These are phyloP conservation scores for Ophiostoma quercus DNA, from an alignment of 2,329 filamentous ascomycete genomes.

Conservation along the genomic window DNA sequence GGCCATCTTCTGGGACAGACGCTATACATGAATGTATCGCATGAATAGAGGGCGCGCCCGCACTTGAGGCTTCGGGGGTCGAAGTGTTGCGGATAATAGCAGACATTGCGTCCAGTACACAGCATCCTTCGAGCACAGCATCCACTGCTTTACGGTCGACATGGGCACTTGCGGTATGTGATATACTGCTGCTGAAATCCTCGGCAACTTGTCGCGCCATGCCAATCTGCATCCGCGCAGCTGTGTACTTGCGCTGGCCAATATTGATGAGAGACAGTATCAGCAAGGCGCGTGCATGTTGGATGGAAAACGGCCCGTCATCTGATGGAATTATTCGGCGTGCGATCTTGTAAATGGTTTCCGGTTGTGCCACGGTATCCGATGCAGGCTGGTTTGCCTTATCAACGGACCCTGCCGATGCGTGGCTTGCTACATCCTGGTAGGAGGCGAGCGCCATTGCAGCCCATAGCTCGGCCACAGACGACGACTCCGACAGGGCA, in stretches of 20 bases:
- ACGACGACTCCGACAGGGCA: not conserved
- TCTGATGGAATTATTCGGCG: slow-evolving; percentile 46
- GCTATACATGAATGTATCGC: not conserved
- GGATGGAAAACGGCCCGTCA: slow-evolving; percentile 44
- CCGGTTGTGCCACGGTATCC: slow-evolving; percentile 25
- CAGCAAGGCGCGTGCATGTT: slow-evolving; percentile 52
- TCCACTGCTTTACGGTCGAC: slow-evolving; percentile 27
- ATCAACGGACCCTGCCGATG: slow-evolving; percentile 18
- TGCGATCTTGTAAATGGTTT: slow-evolving; percentile 48
- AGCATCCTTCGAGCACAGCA: slow-evolving; percentile 48
- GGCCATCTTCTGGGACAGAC: slow-evolving; percentile 50
- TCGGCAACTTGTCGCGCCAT: slow-evolving; percentile 52
- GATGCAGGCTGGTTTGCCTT: not conserved
- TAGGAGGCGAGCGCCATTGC: slow-evolving; percentile 54
- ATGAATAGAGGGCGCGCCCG: not conserved
- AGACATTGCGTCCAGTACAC: slow-evolving; percentile 56
- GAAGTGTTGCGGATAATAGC: slow-evolving; percentile 31
- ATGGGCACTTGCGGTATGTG: too few species aligned
- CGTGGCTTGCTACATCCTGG: slow-evolving; percentile 39
- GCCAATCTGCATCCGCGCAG: slow-evolving; percentile 61
- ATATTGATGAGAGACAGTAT: slow-evolving; percentile 59
- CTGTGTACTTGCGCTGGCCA: slow-evolving; percentile 49
- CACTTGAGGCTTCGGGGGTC: not conserved
- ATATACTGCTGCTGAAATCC: slow-evolving; percentile 6
- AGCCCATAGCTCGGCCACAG: slow-evolving; percentile 51